Conservation (phyloP, 2,329 filamentous ascomycete genomes). For the Cordyceps fumosorosea region DNA sequence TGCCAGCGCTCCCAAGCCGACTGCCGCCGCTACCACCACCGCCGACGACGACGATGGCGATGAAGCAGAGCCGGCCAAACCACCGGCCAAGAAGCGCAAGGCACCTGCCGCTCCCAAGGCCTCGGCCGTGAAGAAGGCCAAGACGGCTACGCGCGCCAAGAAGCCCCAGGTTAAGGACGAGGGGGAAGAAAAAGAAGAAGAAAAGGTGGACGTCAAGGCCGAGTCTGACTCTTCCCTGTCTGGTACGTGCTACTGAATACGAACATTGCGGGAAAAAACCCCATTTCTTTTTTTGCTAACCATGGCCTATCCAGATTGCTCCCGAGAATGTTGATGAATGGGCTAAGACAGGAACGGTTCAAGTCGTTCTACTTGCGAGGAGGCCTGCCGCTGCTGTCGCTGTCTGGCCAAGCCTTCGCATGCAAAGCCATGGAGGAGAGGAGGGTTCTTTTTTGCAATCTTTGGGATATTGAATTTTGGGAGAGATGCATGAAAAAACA, state of each 20-base stretch:
- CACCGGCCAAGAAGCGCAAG: constrained; percentile 11
- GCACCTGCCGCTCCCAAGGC: constrained; percentile 14
- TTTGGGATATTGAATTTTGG: background rate
- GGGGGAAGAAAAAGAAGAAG: constrained; percentile 15
- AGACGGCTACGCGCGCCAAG: constrained; percentile 18
- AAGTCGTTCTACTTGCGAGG: no score
- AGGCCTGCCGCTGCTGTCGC: no score
- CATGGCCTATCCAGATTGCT: background rate
- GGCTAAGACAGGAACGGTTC: no score
- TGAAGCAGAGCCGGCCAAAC: background rate
- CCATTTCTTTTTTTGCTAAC: background rate
- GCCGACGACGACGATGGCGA: constrained; percentile 11
- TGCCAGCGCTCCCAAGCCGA: constrained; percentile 23
- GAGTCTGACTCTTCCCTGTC: constrained; percentile 21
- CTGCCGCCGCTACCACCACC: constrained; percentile 13
- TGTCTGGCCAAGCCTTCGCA: no score
- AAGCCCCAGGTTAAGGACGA: constrained; percentile 13
- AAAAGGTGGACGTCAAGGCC: constrained; percentile 15
- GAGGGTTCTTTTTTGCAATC: background rate
- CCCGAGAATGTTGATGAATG: background rate
- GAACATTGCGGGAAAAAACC: background rate
- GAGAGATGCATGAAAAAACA: background rate
- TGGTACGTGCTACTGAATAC: constrained; percentile 15
- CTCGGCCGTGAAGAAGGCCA: constrained; percentile 21
- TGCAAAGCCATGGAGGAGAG: no score